Base-by-base conservation (phyloP, 2,329 filamentous ascomycete species). In the Fusarium napiforme region DNA sequence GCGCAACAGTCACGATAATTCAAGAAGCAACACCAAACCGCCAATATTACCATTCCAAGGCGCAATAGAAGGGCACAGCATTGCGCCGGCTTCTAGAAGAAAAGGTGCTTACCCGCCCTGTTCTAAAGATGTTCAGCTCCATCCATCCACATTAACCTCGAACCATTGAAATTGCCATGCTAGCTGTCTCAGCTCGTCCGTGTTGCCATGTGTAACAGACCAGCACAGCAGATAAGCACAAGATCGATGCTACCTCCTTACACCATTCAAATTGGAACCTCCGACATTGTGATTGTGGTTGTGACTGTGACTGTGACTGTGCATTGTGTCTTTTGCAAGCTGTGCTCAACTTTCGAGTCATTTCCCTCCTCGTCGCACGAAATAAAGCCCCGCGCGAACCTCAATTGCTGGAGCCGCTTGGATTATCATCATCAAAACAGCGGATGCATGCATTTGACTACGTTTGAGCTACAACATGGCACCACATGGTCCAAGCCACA, bases 401-500 rank as follows among this genome's bases (percentile, higher is more conserved):
- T 45, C 61, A 34, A 30, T 53, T n/a, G 40, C 28, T 55, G 39
- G 56, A 67, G 56, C 60, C 43, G 62, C 56, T 32, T 39, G 21
- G 26, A 46, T 60, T 16, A 30, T 60, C 43, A 68, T 59, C 49
- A 45, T 63, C 30, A 16, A 60, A 40, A 32, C 32, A 30, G 55
- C 30, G 67, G 65, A 64, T 60, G 43, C 28, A 60, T 60, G 56
- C 60, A 50, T 37, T 40, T n/a, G 26, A 43, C 12, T 67, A 39
- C 23, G 34, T 63, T 63, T 34, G 40, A 57, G 40, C 50, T 71
- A 60, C 45, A 56, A 49, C 50, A 71, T 71, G 64, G 71, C 64
- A 74, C 74, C 68, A 69, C 68, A 74, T 65, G 47, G 52, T 32
- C 40, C 60, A 61, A 74, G 67, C 68, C 64, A 64, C 52, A 37